Evolutionary conservation across 495 filamentous ascomycete species (phyloP).

Genomic region (Saxophila tyrrhenica): DNA sequence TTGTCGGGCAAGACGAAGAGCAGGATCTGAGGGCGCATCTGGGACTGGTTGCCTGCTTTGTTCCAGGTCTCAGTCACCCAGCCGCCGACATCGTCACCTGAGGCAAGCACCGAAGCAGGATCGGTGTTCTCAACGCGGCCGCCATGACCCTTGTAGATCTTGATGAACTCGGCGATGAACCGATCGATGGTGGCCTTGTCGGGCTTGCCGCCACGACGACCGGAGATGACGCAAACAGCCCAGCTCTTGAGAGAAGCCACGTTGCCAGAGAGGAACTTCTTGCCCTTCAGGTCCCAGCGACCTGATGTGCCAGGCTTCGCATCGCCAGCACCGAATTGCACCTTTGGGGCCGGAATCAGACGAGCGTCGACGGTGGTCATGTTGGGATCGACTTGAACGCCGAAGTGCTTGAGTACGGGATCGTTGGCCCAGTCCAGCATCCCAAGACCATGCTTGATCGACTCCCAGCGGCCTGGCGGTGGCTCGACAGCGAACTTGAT

Average conservation of each 20-base stretch:
- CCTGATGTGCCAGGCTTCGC: constrained; percentile 48
- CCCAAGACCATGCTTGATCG: constrained; percentile 52
- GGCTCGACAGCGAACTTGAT: constrained; percentile 70
- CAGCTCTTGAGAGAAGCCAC: constrained; percentile 49
- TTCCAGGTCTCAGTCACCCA: constrained; percentile 45
- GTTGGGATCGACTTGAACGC: constrained; percentile 48
- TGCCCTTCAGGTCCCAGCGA: constrained; percentile 76
- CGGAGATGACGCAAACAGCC: constrained; percentile 51
- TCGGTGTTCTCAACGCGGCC: constrained; percentile 41
- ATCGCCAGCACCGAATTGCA: constrained; percentile 44
- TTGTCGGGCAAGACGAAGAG: constrained; percentile 62
- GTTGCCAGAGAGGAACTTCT: constrained; percentile 59
- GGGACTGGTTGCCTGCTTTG: constrained; percentile 34
- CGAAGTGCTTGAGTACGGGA: constrained; percentile 53
- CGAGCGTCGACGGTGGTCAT: constrained; percentile 55
- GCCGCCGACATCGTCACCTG: constrained; percentile 38
- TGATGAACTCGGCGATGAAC: constrained; percentile 51
- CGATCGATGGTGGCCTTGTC: constrained; percentile 35
- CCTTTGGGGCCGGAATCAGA: constrained; percentile 57
- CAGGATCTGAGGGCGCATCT: constrained; percentile 33
- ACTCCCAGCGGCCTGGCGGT: constrained; percentile 48
- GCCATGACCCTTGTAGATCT: constrained; percentile 58
- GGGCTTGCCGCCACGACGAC: constrained; percentile 32
- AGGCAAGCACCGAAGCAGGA: constrained; percentile 27
- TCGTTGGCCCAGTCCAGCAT: constrained; percentile 61